phyloP scores from a whole-genome alignment of 139 green algal species.

The Spirogloea muscicola region DNA sequence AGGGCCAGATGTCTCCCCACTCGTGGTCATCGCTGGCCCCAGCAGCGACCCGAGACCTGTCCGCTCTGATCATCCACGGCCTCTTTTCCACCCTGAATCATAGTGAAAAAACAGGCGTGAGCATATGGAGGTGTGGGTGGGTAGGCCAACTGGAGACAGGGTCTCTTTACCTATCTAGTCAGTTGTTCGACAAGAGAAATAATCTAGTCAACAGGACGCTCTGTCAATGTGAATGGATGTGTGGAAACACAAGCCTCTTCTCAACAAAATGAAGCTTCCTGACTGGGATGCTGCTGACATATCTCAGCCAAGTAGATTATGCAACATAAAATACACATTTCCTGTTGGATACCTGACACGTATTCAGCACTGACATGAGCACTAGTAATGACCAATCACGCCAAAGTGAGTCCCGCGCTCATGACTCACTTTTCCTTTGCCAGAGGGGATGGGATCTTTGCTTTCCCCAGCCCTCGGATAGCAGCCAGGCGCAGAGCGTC shows the following conservation, averaged over 20 bases:
- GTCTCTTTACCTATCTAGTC: too few relatives aligned
- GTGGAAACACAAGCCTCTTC: too few relatives aligned
- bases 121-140: neutral
- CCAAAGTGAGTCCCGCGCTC: neutral
- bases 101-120: neutral
- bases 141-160: too few relatives aligned
- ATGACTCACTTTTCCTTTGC: neutral
- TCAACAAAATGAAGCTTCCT: neutral
- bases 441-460: neutral
- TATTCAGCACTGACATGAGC: neutral
- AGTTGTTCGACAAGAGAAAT: neutral
- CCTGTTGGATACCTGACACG: neutral
- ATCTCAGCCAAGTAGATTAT: neutral
- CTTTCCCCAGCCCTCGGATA: neutral
- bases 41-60: neutral
- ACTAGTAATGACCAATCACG: neutral
- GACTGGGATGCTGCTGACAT: neutral
- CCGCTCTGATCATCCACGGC: slow-evolving; percentile 19
- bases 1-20: slow-evolving; percentile 8
- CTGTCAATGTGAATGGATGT: too few relatives aligned
- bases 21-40: slow-evolving; percentile 7
- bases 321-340: neutral
- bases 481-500: slow-evolving; percentile 38
- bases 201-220: neutral
- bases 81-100: slow-evolving; percentile 27